Conservation (phyloP, 2,329 filamentous ascomycete species). For the Penicillium sp. region DNA sequence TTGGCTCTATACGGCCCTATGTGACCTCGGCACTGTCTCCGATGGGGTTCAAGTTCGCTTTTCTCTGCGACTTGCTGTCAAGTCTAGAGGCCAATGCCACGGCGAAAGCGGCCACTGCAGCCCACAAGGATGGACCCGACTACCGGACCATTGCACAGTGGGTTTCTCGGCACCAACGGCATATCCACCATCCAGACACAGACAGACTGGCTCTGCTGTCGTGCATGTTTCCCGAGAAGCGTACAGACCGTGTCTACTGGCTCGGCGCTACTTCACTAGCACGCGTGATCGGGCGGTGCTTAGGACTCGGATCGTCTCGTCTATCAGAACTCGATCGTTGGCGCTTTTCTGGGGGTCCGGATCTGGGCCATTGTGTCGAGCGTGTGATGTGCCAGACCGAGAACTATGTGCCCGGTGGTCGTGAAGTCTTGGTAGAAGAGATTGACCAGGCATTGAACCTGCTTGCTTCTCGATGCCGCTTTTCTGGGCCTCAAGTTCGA, state of each 20-base stretch:
- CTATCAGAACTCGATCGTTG: conserved; percentile 63
- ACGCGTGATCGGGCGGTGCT: conserved; percentile 63
- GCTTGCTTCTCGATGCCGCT: conserved; percentile 66
- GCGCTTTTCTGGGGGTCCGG: conserved; percentile 57
- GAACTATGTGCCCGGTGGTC: conserved; percentile 36
- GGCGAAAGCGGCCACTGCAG: conserved; percentile 32
- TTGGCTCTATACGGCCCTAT: too few relatives aligned
- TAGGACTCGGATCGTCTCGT: conserved; percentile 64
- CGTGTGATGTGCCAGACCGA: conserved; percentile 61
- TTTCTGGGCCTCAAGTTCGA: conserved; percentile 65
- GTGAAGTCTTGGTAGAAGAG: conserved; percentile 64
- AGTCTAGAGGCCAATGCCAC: conserved; percentile 55
- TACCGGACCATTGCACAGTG: conserved; percentile 58
- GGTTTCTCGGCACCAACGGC: conserved; percentile 63
- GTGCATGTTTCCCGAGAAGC: conserved; percentile 69
- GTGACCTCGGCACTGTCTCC: conserved; percentile 1
- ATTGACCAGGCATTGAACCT: conserved; percentile 65
- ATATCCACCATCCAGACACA: conserved; percentile 57
- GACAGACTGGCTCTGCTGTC: conserved; percentile 67
- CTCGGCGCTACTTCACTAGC: conserved; percentile 62
- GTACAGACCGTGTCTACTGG: conserved; percentile 74
- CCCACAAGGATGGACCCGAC: conserved; percentile 32
- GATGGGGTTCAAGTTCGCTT: conserved; percentile 58
- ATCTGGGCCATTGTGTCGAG: conserved; percentile 71
- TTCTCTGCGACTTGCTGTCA: conserved; percentile 72